Base-by-base conservation (phyloP, 2,329 filamentous ascomycete species). In the Trichoderma aggressivum region DNA sequence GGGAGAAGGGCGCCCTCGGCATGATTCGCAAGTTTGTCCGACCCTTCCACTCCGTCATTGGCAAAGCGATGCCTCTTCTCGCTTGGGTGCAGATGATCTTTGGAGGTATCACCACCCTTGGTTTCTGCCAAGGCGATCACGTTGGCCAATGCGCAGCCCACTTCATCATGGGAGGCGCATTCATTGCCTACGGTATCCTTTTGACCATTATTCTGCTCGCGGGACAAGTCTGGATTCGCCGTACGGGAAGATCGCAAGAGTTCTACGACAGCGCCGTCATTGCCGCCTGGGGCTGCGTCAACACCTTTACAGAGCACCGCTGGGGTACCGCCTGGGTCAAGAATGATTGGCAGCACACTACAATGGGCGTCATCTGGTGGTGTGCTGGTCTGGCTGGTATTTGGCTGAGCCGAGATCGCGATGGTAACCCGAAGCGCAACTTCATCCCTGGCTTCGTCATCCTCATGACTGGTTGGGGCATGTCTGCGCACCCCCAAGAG, bases 341-440 rank as follows among this genome's bases (percentile, higher is more conserved):
- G 81, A 98, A 98, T 78, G 96, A 99, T 80, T 89, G 97, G 83
- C 95, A 99, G 81, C 96, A 99, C 81, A 99, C 96, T 0, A 93
- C 92, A n/a, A 98, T 99, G 95, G 96, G 96, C n/a, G 89, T 99
- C 73, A 90, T 99, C 65, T 99, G 96, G 96, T 99, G 95, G 95
- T 92, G 90, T 76, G 95, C 96, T 8, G 96, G 96, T 28, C 84
- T 99, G 34, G 88, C 95, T 12, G 96, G 96, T 55, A 87, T 99
- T 66, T 99, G 95, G 96, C 86, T 99, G 50, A 97, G 94, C 80
- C 88, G 89, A 73, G 93, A 91, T 79, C 89, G 93, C 70, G 90
- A 95, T 74, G 95, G 96, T 65, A 87, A 89, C 55, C 94, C 96
- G 10, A 94, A 95, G 85, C 89, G 96, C 75, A 99, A 99, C 82